These are phyloP conservation scores for Plantago coronopus DNA, from an alignment of 305 asterid species.

Conservation along the genomic window DNA sequence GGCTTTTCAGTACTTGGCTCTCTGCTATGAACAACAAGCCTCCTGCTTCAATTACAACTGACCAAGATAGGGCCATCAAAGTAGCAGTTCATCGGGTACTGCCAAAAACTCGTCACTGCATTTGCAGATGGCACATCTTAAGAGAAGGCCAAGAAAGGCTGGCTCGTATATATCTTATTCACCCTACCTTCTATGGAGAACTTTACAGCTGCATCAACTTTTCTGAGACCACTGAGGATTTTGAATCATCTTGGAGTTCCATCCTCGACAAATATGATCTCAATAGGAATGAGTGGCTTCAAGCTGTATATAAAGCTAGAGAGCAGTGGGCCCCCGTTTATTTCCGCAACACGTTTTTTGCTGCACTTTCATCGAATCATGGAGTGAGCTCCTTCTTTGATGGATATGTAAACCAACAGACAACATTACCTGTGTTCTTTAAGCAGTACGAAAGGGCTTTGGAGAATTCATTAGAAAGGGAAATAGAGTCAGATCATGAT, in stretches of 20 bases:
- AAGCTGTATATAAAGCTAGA: slow-evolving; percentile 78
- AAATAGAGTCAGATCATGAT: slow-evolving; percentile 67
- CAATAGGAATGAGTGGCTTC: slow-evolving; percentile 71
- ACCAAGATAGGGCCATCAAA: slow-evolving; percentile 79
- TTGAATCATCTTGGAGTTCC: slow-evolving; percentile 71
- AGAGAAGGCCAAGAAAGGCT: slow-evolving; percentile 90
- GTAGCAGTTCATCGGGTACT: slow-evolving; percentile 64
- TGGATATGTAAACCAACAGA: slow-evolving; percentile 82
- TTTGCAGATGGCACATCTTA: slow-evolving; percentile 80
- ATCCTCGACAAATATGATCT: slow-evolving; percentile 57
- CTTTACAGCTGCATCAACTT: slow-evolving; percentile 71
- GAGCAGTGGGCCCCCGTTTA: slow-evolving; percentile 88
- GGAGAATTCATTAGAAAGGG: slow-evolving; percentile 58
- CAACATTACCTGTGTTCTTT: slow-evolving; percentile 66
- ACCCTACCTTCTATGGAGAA: slow-evolving; percentile 66
- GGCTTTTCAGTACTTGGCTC: slow-evolving; percentile 74
- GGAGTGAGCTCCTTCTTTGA: slow-evolving; percentile 69
- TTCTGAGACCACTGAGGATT: slow-evolving; percentile 72
- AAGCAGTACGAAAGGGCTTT: slow-evolving; percentile 79
- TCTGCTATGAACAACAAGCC: slow-evolving; percentile 66
- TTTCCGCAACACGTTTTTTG: slow-evolving; percentile 74
- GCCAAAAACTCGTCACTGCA: slow-evolving; percentile 77
- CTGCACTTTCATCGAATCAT: slow-evolving; percentile 58
- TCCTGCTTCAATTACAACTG: slow-evolving; percentile 75
- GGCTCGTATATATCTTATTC: slow-evolving; percentile 58